Evolutionary conservation across 106 monocot species (phyloP).

Genomic region (Narthecium ossifragum): DNA sequence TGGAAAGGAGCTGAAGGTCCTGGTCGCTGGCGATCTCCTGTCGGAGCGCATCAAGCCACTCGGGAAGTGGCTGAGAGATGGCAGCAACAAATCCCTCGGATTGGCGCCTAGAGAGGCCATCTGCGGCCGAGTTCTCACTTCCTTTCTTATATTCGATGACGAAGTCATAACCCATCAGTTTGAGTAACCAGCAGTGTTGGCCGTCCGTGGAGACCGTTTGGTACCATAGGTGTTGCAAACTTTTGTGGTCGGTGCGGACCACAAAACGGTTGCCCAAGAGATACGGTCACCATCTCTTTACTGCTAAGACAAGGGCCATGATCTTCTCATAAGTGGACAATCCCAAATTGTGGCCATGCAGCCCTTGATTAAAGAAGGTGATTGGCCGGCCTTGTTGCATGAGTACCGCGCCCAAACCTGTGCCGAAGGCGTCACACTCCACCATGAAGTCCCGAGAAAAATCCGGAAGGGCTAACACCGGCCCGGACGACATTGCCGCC

Average conservation of each 20-base stretch:
- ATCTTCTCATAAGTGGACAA: conserved; percentile 21
- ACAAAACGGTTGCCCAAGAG: neutral
- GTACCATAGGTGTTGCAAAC: conserved; percentile 8
- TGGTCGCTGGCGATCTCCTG: no score
- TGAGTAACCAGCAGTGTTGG: neutral
- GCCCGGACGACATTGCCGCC: neutral
- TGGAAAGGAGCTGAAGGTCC: no score
- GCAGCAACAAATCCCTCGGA: neutral
- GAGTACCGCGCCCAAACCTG: conserved; percentile 11
- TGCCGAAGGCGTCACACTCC: conserved; percentile 14
- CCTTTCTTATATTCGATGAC: conserved; percentile 17
- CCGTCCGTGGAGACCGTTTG: neutral
- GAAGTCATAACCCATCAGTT: conserved; percentile 15
- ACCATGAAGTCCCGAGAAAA: conserved; percentile 7
- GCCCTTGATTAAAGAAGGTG: conserved; percentile 5
- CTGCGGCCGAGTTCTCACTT: conserved; percentile 4
- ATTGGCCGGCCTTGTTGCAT: conserved; percentile 9
- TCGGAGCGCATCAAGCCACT: neutral
- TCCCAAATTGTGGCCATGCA: neutral
- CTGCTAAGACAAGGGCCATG: conserved; percentile 3
- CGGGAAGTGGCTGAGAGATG: no score
- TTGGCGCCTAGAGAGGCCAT: conserved; percentile 8
- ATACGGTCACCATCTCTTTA: conserved; percentile 6
- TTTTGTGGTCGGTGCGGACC: conserved; percentile 13
- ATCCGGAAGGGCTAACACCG: conserved; percentile 16